Percentiles rank a stretch among this genome's conserved stretches.
phyloP scores from a whole-genome alignment of 345 rosid species.

The Litchi chinensis region DNA sequence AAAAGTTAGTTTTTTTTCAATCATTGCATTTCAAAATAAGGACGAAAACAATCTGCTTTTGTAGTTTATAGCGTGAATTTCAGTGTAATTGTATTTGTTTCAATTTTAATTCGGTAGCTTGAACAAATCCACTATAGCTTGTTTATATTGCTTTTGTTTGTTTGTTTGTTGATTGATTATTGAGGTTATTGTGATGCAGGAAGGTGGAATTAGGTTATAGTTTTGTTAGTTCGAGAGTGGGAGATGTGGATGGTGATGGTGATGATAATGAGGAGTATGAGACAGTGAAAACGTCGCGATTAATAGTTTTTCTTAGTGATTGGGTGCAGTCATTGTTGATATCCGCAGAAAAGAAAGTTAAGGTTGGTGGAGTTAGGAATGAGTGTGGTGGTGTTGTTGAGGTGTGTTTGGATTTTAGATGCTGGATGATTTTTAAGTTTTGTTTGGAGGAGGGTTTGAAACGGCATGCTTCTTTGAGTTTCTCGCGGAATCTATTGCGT shows the following conservation, averaged over 20 bases:
- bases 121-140: background rate
- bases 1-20: slow-evolving; percentile 48
- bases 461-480: slow-evolving; percentile 55
- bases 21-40: background rate
- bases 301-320: slow-evolving; percentile 64
- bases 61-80: background rate
- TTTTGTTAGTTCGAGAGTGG: slow-evolving; percentile 44
- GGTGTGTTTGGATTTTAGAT: slow-evolving; percentile 65
- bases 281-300: slow-evolving; percentile 57
- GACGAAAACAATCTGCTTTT: background rate
- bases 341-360: slow-evolving; percentile 44
- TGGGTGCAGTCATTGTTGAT: slow-evolving; percentile 76
- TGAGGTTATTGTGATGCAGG: slow-evolving; percentile 49
- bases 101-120: background rate
- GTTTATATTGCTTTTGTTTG: background rate
- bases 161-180: slow-evolving; percentile 1
- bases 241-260: slow-evolving; percentile 30
- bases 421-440: slow-evolving; percentile 78
- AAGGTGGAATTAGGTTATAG: slow-evolving; percentile 66
- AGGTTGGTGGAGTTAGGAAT: slow-evolving; percentile 24
- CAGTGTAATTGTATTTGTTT: background rate
- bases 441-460: slow-evolving; percentile 65
- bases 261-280: slow-evolving; percentile 51
- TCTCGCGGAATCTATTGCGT: slow-evolving; percentile 57
- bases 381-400: slow-evolving; percentile 24